Percentiles rank a stretch among this genome's conserved stretches.
These are phyloP conservation scores for Boletus sp. DNA, from an alignment of 768 basidiomycete genomes.

Conservation along the genomic window DNA sequence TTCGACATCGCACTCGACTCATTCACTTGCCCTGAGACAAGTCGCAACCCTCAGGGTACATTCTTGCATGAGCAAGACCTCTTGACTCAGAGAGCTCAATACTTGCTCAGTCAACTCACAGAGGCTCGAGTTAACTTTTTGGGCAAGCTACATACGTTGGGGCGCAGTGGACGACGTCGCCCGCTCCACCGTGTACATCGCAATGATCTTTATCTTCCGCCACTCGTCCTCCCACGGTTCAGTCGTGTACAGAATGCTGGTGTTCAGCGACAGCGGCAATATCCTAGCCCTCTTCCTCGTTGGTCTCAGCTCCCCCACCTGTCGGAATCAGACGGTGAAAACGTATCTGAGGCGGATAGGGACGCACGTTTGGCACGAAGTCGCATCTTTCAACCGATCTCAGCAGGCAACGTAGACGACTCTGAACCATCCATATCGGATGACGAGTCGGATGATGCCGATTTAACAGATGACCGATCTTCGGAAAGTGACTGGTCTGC, in stretches of 20 bases:
- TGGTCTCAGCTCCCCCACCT: constrained; percentile 28
- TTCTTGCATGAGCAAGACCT: constrained; percentile 73
- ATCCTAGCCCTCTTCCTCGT: constrained; percentile 7
- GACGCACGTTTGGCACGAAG: constrained; percentile 73
- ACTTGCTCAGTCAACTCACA: constrained; percentile 42
- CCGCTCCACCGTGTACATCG: constrained; percentile 30
- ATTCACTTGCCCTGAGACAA: constrained; percentile 58
- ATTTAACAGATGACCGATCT: constrained; percentile 51
- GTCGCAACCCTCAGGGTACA: constrained; percentile 52
- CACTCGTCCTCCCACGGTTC: constrained; percentile 32
- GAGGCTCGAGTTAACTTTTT: constrained; percentile 11
- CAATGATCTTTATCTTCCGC: constrained; percentile 51
- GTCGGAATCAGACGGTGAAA: constrained; percentile 65
- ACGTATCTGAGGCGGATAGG: constrained; percentile 60
- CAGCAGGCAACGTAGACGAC: constrained; percentile 28
- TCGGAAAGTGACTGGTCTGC: constrained; percentile 40
- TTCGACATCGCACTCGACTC: constrained; percentile 63
- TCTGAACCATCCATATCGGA: constrained; percentile 55
- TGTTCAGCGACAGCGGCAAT: constrained; percentile 6
- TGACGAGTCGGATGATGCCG: constrained; percentile 79
- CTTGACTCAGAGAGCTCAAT: constrained; percentile 58
- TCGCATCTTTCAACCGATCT: constrained; percentile 42
- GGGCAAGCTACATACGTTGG: not conserved
- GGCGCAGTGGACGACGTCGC: constrained; percentile 1
- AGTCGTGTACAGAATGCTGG: not conserved